Base-by-base conservation (phyloP, 306 rosid species). In the Cucurbita ficifolia region DNA sequence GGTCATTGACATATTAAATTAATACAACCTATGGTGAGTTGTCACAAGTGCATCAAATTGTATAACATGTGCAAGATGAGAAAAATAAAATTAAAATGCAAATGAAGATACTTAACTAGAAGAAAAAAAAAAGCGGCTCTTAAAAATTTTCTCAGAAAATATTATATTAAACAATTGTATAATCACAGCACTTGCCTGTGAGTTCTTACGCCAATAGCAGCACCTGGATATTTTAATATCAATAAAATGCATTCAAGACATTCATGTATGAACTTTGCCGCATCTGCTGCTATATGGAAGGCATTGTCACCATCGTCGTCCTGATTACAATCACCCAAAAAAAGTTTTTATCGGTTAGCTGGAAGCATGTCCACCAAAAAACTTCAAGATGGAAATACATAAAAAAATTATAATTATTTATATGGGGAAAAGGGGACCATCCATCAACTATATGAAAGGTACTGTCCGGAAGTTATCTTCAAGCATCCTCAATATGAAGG, bases 241-340 rank as follows among this genome's bases (percentile, higher is more conserved):
- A 83, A 81, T 79, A 95, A 84, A 67, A 95, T 97, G 96, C 99
- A 95, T 19, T 84, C 96, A 77, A 95, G 88, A 85, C 92, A 91
- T 86, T 95, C 99, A 64, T 96, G 97, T 62, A 91, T 88, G 97
- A 91, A 91, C 84, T 82, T 95, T 42, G 96, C 91, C 54, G 99
- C 89, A 76, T 95, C 99, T 43, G 96, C 97, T 64, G 97, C 97
- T 79, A 95, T 89, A 80, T 95, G 99, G 77, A 95, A 89, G 77
- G 99, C 95, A 82, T 88, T 95, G 72, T 95, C 96, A 67, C 99
- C 99, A 75, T 95, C 99, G 48, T 91, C 99, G 80, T 91, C 96
- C 99, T 95, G 87, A 74, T 72, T 75, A 56, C 73, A 62, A 72
- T 52, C 49, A 72, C 55, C 69, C 76, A 82, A 46, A 65, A 35